Percentiles rank a stretch among this genome's conserved stretches.
Conservation (phyloP, 1,284 basidiomycete species). For the Irpex sp. region DNA sequence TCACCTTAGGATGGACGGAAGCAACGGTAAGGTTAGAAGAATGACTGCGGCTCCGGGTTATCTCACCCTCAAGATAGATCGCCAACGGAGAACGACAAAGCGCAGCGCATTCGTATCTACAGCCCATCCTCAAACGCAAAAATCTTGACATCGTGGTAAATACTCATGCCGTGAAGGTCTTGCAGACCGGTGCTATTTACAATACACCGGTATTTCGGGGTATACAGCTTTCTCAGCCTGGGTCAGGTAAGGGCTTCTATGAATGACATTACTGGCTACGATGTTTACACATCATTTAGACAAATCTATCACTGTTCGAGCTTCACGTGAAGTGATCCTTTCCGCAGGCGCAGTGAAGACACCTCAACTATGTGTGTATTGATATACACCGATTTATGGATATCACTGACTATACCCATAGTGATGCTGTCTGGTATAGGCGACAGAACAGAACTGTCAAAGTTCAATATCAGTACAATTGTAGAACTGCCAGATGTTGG, state of each 20-base stretch:
- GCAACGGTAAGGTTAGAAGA: neutral
- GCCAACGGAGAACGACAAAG: conserved; percentile 35
- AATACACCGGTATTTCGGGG: conserved; percentile 32
- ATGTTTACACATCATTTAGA: neutral
- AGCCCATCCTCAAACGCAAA: conserved; percentile 33
- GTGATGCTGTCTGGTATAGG: conserved; percentile 49
- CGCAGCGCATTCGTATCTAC: conserved; percentile 37
- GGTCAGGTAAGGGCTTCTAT: conserved; percentile 11
- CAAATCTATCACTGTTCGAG: conserved; percentile 22
- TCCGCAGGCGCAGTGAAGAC: conserved; percentile 27
- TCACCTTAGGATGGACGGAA: conserved; percentile 22
- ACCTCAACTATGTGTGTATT: conserved; percentile 3
- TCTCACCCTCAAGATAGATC: conserved; percentile 20
- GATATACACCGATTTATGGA: conserved; percentile 12
- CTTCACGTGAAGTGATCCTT: conserved; percentile 32
- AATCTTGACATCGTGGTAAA: conserved; percentile 51
- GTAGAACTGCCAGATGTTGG: conserved; percentile 13
- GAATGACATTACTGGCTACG: neutral
- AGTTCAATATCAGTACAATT: conserved; percentile 6
- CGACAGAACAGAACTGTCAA: conserved; percentile 29
- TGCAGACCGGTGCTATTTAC: conserved; percentile 28
- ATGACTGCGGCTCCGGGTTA: conserved; percentile 33
- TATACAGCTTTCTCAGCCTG: conserved; percentile 38
- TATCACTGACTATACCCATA: conserved; percentile 25
- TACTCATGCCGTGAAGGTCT: conserved; percentile 44